Evolutionary conservation across 129 eudicot species (phyloP).

Genomic region (Flaveria trinervia): DNA sequence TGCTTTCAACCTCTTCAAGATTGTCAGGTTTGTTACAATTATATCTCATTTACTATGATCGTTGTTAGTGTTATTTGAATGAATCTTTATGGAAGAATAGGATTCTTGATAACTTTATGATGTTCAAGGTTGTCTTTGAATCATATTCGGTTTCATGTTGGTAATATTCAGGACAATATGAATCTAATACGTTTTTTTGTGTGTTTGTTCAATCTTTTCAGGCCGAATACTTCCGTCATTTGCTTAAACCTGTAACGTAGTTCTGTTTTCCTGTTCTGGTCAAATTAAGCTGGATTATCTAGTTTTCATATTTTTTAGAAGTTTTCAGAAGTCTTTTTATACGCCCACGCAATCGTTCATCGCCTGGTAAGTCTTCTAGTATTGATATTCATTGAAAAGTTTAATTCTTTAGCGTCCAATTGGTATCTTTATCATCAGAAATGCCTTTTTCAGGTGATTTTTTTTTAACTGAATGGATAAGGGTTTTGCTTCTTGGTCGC

Average conservation of each 20-base stretch:
- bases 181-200: constrained; percentile 25
- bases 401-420: not conserved
- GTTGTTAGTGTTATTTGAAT: not conserved
- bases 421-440: constrained; percentile 7
- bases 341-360: constrained; percentile 18
- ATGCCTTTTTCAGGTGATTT: constrained; percentile 47
- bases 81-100: constrained; percentile 16
- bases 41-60: not conserved
- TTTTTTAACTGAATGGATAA: constrained; percentile 62
- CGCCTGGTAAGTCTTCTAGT: constrained; percentile 38
- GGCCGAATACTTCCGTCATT: constrained; percentile 92
- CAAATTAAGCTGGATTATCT: constrained; percentile 61
- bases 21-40: constrained; percentile 71
- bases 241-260: constrained; percentile 98
- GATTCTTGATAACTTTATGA: constrained; percentile 30
- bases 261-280: constrained; percentile 29
- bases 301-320: constrained; percentile 46
- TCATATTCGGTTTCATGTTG: constrained; percentile 8
- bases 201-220: constrained; percentile 41
- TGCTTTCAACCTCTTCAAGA: constrained; percentile 95
- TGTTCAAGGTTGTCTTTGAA: constrained; percentile 33
- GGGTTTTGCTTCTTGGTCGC: constrained; percentile 53
- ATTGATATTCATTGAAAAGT: not conserved
- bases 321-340: constrained; percentile 40
- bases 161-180: not conserved